These are phyloP conservation scores for Penicillium digitatum DNA, from an alignment of 2,329 filamentous ascomycete species.

Conservation along the genomic window DNA sequence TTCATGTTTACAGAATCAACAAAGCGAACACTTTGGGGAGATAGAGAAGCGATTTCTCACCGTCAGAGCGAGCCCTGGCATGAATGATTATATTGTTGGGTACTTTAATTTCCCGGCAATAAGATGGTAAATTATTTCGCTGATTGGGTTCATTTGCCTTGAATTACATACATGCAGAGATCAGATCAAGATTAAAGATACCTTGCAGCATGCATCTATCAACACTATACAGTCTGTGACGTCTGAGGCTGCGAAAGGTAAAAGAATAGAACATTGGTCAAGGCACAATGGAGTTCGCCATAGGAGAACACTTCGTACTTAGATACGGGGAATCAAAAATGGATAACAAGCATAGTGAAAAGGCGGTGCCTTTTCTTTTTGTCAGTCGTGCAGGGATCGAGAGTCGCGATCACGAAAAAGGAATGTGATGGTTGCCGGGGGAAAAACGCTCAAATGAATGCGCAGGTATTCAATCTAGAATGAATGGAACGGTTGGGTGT, in stretches of 20 bases:
- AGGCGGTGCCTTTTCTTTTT: constrained; percentile 9
- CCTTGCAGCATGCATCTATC: constrained; percentile 1
- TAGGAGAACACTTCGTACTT: constrained; percentile 8
- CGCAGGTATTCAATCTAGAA: constrained; percentile 18
- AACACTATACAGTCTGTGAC: constrained; percentile 6
- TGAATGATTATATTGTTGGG: too few species aligned
- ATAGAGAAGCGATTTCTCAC: too few species aligned
- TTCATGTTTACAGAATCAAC: too few species aligned
- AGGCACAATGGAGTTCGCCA: constrained; percentile 2
- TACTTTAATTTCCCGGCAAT: too few species aligned
- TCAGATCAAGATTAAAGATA: constrained; percentile 4
- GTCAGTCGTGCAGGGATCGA: constrained; percentile 11
- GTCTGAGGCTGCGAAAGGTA: constrained; percentile 3
- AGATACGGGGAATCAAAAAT: constrained; percentile 22
- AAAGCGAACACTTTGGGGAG: too few species aligned
- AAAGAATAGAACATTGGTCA: constrained; percentile 10
- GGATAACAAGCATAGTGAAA: constrained; percentile 6
- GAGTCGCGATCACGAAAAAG: constrained; percentile 13
- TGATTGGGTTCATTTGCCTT: constrained; percentile 11
- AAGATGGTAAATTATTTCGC: background rate
- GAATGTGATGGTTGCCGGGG: constrained; percentile 19
- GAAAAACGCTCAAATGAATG: constrained; percentile 13
- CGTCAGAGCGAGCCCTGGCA: too few species aligned
- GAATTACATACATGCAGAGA: constrained; percentile 28
- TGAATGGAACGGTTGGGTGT: constrained; percentile 9